Evolutionary conservation across 352 stramenopile genomes (phyloP).

Genomic region (Phytopythium sindhum): DNA sequence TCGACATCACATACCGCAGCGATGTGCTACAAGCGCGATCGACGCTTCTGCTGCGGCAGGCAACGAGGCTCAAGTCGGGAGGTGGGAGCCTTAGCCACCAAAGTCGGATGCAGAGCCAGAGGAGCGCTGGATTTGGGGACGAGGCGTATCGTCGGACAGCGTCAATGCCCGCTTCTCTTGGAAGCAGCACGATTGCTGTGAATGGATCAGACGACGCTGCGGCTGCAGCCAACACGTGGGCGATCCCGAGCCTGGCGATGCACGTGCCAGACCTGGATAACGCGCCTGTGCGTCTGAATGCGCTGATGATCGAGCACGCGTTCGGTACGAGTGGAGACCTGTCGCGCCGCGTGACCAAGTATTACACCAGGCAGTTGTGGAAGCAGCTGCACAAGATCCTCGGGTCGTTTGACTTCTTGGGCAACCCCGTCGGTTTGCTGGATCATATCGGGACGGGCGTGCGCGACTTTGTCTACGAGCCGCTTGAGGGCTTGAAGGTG

Average conservation of each 20-base stretch:
- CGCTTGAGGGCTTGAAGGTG: slow-evolving; percentile 90
- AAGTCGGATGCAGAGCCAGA: not conserved
- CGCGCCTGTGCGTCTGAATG: slow-evolving; percentile 78
- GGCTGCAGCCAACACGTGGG: slow-evolving; percentile 54
- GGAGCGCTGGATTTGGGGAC: not conserved
- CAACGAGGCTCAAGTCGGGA: slow-evolving; percentile 35
- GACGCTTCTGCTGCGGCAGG: slow-evolving; percentile 54
- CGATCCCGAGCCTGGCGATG: slow-evolving; percentile 85
- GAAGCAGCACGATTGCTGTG: slow-evolving; percentile 3
- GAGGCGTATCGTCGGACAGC: slow-evolving; percentile 40
- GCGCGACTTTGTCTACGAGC: slow-evolving; percentile 96
- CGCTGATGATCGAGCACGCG: slow-evolving; percentile 87
- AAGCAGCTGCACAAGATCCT: slow-evolving; percentile 89
- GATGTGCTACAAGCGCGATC: slow-evolving; percentile 78
- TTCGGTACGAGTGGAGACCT: slow-evolving; percentile 87
- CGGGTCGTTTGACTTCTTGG: slow-evolving; percentile 86
- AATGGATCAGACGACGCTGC: slow-evolving; percentile 38
- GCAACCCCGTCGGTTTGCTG: slow-evolving; percentile 87
- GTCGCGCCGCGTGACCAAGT: slow-evolving; percentile 82
- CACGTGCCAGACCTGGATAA: slow-evolving; percentile 88
- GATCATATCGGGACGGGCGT: slow-evolving; percentile 95
- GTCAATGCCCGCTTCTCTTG: slow-evolving; percentile 23
- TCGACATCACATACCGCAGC: slow-evolving; percentile 87
- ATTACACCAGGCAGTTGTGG: slow-evolving; percentile 87
- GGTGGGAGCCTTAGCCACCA: slow-evolving; percentile 3